Base-by-base conservation (phyloP, 768 basidiomycete genomes). In the Austroboletus eburneus region DNA sequence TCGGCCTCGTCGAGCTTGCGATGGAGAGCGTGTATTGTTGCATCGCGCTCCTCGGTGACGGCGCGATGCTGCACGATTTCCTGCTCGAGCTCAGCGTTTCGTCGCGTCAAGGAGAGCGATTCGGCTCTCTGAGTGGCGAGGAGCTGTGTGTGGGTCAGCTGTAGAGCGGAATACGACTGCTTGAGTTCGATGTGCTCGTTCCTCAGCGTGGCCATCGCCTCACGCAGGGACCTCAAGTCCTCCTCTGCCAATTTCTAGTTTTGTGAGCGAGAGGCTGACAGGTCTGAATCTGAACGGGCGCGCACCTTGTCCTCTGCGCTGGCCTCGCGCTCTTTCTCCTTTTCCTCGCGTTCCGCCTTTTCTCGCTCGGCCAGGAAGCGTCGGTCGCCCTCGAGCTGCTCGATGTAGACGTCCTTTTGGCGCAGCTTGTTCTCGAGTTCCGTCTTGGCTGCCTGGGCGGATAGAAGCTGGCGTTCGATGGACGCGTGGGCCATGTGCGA, bases 361-460 rank as follows among this genome's bases (percentile, higher is more conserved):
- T 89, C 87, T 4, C 82, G 65, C 51, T 88, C 85, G 0, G 81
- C 69, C 41, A 88, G 72, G 70, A 74, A 87, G 16, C 84, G 69
- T 30, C 87, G 69, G 57, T 91, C 88, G 16, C 76, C 69, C 56
- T 89, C 85, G 9, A 91, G 71, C 36, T 79, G 68, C 35, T 86
- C 85, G 22, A 90, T 74, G 20, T 68, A 61, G 1, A 72, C 52
- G 3, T 87, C 83, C 58, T 77, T 79, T 63, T 89, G 83, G 25
- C 81, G 72, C 4, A 89, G 67, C 59, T 81, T 82, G 12, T 75
- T 73, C 61, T 89, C 85, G 30, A 87, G 67, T 30, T 87, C 83
- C 18, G 77, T 64, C 51, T 80, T 81, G 6, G 77, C 69, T 0
- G 81, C 75, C 49, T 87, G 80, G 0, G 79, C 73, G 3, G 81